Evolutionary conservation across 495 filamentous ascomycete genomes (phyloP).

Genomic region (Neurospora sp.): DNA sequence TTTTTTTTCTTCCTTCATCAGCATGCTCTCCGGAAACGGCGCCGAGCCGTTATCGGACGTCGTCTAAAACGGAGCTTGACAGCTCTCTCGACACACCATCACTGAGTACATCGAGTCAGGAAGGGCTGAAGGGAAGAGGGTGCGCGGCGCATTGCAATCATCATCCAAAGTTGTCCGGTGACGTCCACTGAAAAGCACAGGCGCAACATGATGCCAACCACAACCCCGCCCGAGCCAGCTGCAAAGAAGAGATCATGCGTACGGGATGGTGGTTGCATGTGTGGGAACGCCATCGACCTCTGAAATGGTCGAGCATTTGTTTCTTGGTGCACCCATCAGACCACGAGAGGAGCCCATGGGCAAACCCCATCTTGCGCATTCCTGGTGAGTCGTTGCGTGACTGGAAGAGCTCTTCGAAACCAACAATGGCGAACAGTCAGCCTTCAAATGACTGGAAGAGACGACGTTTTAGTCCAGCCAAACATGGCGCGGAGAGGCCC

Average conservation of each 20-base stretch:
- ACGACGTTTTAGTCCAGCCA: neutral
- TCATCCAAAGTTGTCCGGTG: neutral
- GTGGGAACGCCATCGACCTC: slow-evolving; percentile 3
- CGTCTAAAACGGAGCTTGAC: neutral
- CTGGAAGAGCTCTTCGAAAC: neutral
- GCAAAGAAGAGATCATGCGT: slow-evolving; percentile 18
- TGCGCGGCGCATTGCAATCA: neutral
- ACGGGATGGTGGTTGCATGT: slow-evolving; percentile 12
- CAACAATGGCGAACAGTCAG: neutral
- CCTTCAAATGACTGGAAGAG: neutral
- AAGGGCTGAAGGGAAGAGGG: neutral
- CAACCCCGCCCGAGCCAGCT: slow-evolving; percentile 13
- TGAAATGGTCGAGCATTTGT: neutral
- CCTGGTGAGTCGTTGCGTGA: neutral
- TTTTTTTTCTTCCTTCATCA: neutral
- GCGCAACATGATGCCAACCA: slow-evolving; percentile 3
- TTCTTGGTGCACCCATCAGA: neutral
- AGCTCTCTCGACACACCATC: neutral
- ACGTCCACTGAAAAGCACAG: neutral
- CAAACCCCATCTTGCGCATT: neutral
- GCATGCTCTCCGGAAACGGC: neutral
- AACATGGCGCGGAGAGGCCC: neutral
- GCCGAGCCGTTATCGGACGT: neutral
- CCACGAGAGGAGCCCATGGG: neutral
- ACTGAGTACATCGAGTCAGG: neutral